These are phyloP conservation scores for Malus fusca DNA, from an alignment of 306 rosid genomes.

Conservation along the genomic window DNA sequence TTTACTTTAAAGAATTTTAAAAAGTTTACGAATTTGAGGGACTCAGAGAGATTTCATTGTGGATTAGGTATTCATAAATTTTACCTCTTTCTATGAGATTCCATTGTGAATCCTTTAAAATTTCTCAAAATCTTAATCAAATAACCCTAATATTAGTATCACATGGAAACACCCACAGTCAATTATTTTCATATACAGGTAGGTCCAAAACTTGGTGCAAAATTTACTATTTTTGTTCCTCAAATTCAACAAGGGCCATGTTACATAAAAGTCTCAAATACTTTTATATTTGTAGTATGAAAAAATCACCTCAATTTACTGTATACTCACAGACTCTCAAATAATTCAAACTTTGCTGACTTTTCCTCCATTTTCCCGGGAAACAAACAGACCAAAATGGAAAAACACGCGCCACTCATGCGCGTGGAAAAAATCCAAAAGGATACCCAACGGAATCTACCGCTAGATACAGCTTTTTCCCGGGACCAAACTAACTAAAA, in stretches of 20 bases:
- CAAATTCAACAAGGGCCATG: background rate
- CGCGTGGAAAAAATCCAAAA: background rate
- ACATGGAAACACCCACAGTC: background rate
- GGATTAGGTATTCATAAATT: no score
- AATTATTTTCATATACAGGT: background rate
- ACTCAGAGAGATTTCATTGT: no score
- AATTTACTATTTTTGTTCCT: background rate
- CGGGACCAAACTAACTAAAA: conserved; percentile 21
- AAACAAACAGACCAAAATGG: background rate
- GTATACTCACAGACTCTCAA: background rate
- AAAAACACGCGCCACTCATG: background rate
- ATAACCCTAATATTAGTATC: background rate
- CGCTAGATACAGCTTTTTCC: background rate
- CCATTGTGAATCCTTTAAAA: no score
- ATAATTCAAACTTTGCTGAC: background rate
- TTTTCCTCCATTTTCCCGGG: background rate
- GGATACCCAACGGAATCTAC: background rate
- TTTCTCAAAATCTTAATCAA: no score
- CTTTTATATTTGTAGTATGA: no score
- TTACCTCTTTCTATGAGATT: no score
- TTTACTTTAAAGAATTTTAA: no score
- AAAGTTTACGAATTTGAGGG: no score
- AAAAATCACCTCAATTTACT: background rate
- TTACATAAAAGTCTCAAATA: background rate
- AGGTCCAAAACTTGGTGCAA: background rate